Percentiles rank a stretch among this genome's conserved stretches.
phyloP scores from a whole-genome alignment of 139 green algal genomes.

The Haematococcus lacustris region DNA sequence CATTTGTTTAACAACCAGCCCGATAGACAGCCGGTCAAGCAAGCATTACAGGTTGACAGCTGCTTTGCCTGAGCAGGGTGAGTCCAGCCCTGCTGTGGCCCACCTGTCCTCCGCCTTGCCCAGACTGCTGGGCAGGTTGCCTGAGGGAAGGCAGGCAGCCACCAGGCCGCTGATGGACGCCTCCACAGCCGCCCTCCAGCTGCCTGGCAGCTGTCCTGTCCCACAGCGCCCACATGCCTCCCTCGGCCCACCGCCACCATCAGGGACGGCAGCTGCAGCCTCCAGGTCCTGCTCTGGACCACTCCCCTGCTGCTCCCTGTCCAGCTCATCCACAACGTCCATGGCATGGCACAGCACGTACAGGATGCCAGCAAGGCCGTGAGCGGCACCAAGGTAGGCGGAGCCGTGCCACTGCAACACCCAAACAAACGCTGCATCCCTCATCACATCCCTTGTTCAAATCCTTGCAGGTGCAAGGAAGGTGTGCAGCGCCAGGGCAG shows the following conservation, averaged over 20 bases:
- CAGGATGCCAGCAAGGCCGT: background rate
- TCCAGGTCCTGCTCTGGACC: background rate
- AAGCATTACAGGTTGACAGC: too few species aligned
- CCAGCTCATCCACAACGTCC: background rate
- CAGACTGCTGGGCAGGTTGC: slow-evolving; percentile 1
- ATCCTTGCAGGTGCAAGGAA: too few species aligned
- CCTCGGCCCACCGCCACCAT: background rate
- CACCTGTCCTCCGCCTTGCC: background rate
- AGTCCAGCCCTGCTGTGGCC: too few species aligned
- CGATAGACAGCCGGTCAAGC: too few species aligned
- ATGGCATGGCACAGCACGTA: background rate
- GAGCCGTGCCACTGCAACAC: background rate
- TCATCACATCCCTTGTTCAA: too few species aligned
- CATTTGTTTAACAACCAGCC: too few species aligned
- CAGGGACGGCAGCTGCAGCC: background rate
- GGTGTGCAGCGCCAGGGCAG: too few species aligned
- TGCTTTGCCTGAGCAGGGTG: too few species aligned
- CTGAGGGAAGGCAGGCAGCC: background rate
- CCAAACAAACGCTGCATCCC: too few species aligned
- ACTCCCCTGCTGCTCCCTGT: too few species aligned
- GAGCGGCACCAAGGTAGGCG: background rate
- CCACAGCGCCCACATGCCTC: background rate
- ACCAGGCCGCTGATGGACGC: background rate
- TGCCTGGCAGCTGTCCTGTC: background rate
- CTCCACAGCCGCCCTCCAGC: background rate